phyloP scores from a whole-genome alignment of 78 protist genomes.

The Emiliania huxleyi region DNA sequence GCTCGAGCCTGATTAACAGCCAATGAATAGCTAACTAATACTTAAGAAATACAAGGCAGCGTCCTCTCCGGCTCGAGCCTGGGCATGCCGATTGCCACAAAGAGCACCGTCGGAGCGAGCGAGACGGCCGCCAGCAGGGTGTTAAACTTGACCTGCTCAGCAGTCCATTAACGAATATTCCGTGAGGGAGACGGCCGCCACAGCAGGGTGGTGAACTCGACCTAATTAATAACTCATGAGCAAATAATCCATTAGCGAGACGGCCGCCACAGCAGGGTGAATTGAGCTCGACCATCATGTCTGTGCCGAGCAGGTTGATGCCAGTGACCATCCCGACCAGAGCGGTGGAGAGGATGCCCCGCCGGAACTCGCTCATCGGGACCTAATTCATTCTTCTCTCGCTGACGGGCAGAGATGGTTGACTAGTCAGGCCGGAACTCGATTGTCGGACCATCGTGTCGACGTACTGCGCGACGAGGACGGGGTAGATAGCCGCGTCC shows the following conservation, averaged over 20 bases:
- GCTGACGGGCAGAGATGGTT: too few relatives aligned
- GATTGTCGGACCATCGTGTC: neutral
- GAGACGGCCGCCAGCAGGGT: neutral
- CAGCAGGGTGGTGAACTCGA: too few relatives aligned
- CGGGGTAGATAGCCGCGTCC: constrained; percentile 13
- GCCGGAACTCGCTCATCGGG: neutral
- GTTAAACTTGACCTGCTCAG: neutral
- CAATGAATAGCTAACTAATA: too few relatives aligned
- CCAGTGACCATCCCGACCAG: neutral
- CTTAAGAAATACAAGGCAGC: too few relatives aligned
- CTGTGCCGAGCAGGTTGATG: neutral
- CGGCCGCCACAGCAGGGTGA: neutral
- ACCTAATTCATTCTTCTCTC: too few relatives aligned
- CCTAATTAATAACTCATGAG: too few relatives aligned
- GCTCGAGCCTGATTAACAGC: too few relatives aligned
- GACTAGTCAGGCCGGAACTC: too few relatives aligned
- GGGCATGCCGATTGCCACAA: neutral
- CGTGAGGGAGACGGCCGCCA: too few relatives aligned
- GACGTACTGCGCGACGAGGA: neutral
- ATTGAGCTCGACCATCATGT: neutral
- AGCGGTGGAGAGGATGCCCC: neutral
- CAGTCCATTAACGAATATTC: too few relatives aligned
- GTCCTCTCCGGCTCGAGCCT: neutral
- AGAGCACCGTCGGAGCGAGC: neutral
- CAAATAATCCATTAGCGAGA: too few relatives aligned